Base-by-base conservation (phyloP, 768 basidiomycete species). In the Gloeostereum incarnatum region DNA sequence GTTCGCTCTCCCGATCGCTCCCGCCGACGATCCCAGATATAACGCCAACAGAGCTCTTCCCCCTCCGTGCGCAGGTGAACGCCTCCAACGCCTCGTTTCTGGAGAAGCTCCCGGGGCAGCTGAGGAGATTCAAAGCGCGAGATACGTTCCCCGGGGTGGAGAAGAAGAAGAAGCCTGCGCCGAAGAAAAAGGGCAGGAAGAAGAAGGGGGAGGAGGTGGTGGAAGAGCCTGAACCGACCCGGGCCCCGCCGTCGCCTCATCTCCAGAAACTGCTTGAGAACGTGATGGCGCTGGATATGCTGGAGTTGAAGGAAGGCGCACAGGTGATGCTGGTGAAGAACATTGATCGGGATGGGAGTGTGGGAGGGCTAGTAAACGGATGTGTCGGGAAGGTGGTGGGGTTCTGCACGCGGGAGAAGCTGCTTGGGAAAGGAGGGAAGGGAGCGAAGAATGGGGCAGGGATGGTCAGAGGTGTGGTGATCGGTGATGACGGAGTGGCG, bases 261-360 rank as follows among this genome's bases (percentile, higher is more conserved):
- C 55, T 60, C 8, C 60, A 62, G 10, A 74, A 75, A 36, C 57
- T 80, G 9, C 62, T 86, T 14, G 59, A 66, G 17, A 76, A 71
- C 48, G 68, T 86, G 52, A 71, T 85, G 52, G 80, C 80, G 1
- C 71, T 75, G 22, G 59, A 58, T 30, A 52, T 50, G 2, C 64
- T 88, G 7, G 57, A 62, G 2, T 66, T 88, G 37, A 82, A 82
- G 49, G 46, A 41, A 10, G 52, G 73, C 38, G 75, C 80, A 8
- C 54, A 56, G 36, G 74, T 77, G 19, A 86, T 86, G 82, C 61
- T 87, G 27, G 77, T 81, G 60, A 87, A 87, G 66, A 87, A 87
- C 52, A 55, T 79, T 35, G 78, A 84, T 44, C n/a, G n/a, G n/a
- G n/a, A n/a, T n/a, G n/a, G n/a, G n/a, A n/a, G n/a, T n/a, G n/a